phyloP scores from a whole-genome alignment of 2,329 filamentous ascomycete species.

The Fusarium hainanense region DNA sequence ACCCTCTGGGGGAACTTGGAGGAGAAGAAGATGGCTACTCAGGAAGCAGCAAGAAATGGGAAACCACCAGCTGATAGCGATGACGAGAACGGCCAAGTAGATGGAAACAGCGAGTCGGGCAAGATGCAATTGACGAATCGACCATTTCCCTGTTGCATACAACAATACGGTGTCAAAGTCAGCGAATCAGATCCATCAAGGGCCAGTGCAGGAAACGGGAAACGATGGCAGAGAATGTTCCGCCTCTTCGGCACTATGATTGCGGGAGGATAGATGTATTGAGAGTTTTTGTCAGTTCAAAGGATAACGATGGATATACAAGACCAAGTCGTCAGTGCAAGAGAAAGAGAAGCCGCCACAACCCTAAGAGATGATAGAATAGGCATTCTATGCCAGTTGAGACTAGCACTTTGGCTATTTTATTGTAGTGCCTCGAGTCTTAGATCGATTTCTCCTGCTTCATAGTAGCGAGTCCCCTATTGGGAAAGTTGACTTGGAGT shows the following conservation, averaged over 20 bases:
- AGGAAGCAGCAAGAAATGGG: slow-evolving; percentile 43
- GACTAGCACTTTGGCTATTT: neutral
- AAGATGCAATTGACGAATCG: slow-evolving; percentile 57
- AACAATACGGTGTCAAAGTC: slow-evolving; percentile 73
- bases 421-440: neutral
- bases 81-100: slow-evolving; percentile 42
- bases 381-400: neutral
- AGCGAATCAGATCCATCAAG: slow-evolving; percentile 54
- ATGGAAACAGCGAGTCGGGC: neutral
- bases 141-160: slow-evolving; percentile 77
- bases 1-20: slow-evolving; percentile 88
- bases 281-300: neutral
- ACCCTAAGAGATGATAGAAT: neutral
- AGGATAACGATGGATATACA: neutral
- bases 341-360: neutral
- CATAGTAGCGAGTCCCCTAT: neutral
- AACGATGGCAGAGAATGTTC: slow-evolving; percentile 71
- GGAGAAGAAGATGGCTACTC: slow-evolving; percentile 59
- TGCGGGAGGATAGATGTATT: slow-evolving; percentile 10
- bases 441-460: neutral
- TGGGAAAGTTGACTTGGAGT: neutral
- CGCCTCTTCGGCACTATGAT: slow-evolving; percentile 74
- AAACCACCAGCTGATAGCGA: slow-evolving; percentile 55
- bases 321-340: neutral
- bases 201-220: slow-evolving; percentile 58